phyloP scores from a whole-genome alignment of 139 green algal species.

The Axilococcus clingmanii region DNA sequence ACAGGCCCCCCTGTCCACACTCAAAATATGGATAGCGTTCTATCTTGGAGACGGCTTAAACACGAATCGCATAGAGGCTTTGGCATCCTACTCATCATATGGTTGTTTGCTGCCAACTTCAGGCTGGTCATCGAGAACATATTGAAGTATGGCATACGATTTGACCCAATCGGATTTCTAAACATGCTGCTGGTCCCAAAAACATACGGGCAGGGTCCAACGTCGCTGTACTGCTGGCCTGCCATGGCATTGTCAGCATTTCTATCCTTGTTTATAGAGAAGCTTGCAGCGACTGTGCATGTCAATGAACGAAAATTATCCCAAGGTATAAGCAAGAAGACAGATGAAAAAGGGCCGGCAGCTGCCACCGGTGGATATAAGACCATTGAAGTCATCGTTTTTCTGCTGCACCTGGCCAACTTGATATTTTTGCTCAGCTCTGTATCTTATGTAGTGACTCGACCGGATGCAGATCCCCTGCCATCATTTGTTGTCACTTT shows the following conservation, averaged over 20 bases:
- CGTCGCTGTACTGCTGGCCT: slow-evolving; percentile 47
- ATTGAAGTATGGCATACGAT: slow-evolving; percentile 52
- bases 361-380: background rate
- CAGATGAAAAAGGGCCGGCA: background rate
- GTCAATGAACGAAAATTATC: slow-evolving; percentile 7
- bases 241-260: slow-evolving; percentile 13
- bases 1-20: slow-evolving; percentile 46
- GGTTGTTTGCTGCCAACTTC: slow-evolving; percentile 64
- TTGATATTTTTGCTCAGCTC: slow-evolving; percentile 28
- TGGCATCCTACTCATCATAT: slow-evolving; percentile 62
- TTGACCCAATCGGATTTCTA: slow-evolving; percentile 54
- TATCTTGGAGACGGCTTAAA: slow-evolving; percentile 57
- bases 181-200: slow-evolving; percentile 13
- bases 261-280: slow-evolving; percentile 23
- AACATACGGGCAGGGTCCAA: slow-evolving; percentile 18
- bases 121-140: slow-evolving; percentile 84
- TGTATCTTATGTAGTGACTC: slow-evolving; percentile 38
- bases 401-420: slow-evolving; percentile 32
- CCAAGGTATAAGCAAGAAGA: slow-evolving; percentile 7
- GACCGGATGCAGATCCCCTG: slow-evolving; percentile 32
- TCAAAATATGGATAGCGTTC: slow-evolving; percentile 20
- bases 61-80: slow-evolving; percentile 39
- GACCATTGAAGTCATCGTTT: slow-evolving; percentile 37
- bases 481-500: slow-evolving; percentile 48
- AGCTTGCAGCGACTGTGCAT: slow-evolving; percentile 2